phyloP scores from a whole-genome alignment of 345 rosid genomes.

The Nephelium lappaceum region DNA sequence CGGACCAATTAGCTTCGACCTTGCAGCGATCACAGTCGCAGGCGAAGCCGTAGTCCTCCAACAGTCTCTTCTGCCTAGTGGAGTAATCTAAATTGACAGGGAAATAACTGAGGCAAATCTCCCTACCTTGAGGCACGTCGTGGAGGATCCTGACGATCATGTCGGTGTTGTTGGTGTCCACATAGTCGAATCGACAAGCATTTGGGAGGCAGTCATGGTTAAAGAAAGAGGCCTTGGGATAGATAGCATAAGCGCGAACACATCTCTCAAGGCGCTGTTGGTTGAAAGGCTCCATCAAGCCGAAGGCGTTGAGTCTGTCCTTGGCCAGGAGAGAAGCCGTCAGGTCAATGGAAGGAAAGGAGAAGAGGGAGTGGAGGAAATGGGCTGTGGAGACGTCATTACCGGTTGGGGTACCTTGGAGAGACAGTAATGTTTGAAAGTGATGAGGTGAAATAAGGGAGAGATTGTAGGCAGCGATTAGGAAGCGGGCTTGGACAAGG shows the following conservation, averaged over 20 bases:
- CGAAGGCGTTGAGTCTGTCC: conserved; percentile 83
- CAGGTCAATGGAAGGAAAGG: conserved; percentile 38
- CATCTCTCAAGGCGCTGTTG: conserved; percentile 41
- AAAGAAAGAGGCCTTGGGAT: conserved; percentile 71
- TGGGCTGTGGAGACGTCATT: conserved; percentile 37
- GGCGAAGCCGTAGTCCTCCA: conserved; percentile 74
- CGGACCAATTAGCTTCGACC: conserved; percentile 90
- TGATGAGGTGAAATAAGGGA: conserved; percentile 52
- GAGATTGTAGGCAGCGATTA: conserved; percentile 73
- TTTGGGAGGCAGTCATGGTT: conserved; percentile 97
- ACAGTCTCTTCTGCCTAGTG: conserved; percentile 58
- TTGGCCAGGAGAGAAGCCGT: conserved; percentile 57
- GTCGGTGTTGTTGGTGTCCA: conserved; percentile 65
- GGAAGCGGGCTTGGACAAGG: conserved; percentile 73
- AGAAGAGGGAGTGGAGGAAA: conserved; percentile 48
- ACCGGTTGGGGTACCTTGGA: conserved; percentile 47
- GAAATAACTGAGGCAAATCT: conserved; percentile 89
- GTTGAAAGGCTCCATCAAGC: conserved; percentile 74
- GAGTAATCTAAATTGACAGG: conserved; percentile 74
- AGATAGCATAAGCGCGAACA: conserved; percentile 79
- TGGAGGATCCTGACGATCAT: conserved; percentile 79
- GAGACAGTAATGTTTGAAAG: conserved; percentile 64
- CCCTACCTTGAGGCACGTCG: conserved; percentile 80
- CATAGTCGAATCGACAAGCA: conserved; percentile 89
- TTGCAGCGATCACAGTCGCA: conserved; percentile 89